Evolutionary conservation across 2,329 filamentous ascomycete species (phyloP).

Genomic region (Didymella keratinophila): DNA sequence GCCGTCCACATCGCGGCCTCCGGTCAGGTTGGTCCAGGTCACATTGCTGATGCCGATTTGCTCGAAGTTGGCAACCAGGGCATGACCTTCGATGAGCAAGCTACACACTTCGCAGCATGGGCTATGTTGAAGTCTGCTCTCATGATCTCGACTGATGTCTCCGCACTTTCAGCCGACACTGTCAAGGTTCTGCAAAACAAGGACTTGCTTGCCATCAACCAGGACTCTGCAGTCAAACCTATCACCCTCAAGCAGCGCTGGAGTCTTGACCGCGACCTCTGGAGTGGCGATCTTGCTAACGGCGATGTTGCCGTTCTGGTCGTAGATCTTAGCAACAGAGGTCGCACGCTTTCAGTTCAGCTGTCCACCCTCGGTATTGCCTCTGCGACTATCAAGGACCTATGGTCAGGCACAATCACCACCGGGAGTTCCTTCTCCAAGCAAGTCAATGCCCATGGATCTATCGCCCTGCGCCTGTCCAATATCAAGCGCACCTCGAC

Average conservation of each 20-base stretch:
- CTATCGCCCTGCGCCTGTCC: constrained; percentile 27
- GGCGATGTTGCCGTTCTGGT: constrained; percentile 29
- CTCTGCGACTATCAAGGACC: constrained; percentile 30
- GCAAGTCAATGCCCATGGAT: constrained; percentile 30
- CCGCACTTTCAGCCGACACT: constrained; percentile 20
- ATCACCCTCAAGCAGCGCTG: constrained; percentile 31
- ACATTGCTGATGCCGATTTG: constrained; percentile 32
- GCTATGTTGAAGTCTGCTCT: constrained; percentile 35
- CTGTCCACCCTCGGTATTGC: constrained; percentile 26
- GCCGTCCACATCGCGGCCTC: constrained; percentile 30
- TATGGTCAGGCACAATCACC: constrained; percentile 26
- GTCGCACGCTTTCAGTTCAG: constrained; percentile 24
- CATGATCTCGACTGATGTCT: constrained; percentile 30
- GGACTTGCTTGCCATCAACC: constrained; percentile 31
- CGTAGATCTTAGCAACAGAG: constrained; percentile 30
- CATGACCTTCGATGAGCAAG: constrained; percentile 33
- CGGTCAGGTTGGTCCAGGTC: constrained; percentile 25
- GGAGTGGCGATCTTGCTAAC: constrained; percentile 31
- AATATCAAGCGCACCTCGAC: constrained; percentile 25
- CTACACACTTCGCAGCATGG: constrained; percentile 33
- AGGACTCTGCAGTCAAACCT: constrained; percentile 32
- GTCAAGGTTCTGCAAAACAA: constrained; percentile 32
- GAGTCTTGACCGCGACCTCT: constrained; percentile 28
- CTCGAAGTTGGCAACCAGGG: constrained; percentile 29
- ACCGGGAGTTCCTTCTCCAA: constrained; percentile 25